Percentiles rank a stretch among this genome's conserved stretches.
phyloP scores from a whole-genome alignment of 768 basidiomycete species.

The Amanita rubescens region DNA sequence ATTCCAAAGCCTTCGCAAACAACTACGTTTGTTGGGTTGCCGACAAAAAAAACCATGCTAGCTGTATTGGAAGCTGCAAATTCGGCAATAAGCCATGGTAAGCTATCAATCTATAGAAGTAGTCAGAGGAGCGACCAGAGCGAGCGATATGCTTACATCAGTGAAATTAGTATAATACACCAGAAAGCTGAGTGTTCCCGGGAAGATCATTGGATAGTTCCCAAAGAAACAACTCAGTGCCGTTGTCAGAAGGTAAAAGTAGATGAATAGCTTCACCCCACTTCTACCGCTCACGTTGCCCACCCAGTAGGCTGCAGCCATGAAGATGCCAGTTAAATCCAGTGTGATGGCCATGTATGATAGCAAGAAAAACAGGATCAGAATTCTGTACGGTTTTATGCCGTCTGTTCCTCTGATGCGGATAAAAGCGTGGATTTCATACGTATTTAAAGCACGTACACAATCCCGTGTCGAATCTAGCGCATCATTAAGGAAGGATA shows the following conservation, averaged over 20 bases:
- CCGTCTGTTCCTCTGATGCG: slow-evolving; percentile 36
- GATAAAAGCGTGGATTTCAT: background rate
- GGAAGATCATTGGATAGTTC: slow-evolving; percentile 90
- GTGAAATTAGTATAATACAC: slow-evolving; percentile 79
- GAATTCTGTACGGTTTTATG: slow-evolving; percentile 86
- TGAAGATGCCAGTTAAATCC: slow-evolving; percentile 82
- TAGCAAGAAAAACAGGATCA: slow-evolving; percentile 86
- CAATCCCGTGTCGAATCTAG: slow-evolving; percentile 67
- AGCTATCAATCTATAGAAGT: slow-evolving; percentile 32
- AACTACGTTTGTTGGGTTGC: slow-evolving; percentile 93
- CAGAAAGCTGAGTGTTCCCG: slow-evolving; percentile 84
- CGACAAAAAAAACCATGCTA: too few species aligned
- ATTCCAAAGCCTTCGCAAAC: slow-evolving; percentile 81
- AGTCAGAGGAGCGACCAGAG: background rate
- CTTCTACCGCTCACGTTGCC: slow-evolving; percentile 69
- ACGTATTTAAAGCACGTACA: slow-evolving; percentile 28
- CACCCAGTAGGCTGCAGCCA: slow-evolving; percentile 85
- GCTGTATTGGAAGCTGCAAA: slow-evolving; percentile 77
- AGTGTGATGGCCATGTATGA: slow-evolving; percentile 92
- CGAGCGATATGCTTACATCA: slow-evolving; percentile 18
- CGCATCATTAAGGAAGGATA: background rate
- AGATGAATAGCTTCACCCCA: slow-evolving; percentile 66
- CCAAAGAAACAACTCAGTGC: slow-evolving; percentile 74
- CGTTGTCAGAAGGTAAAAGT: slow-evolving; percentile 81
- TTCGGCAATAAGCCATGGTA: slow-evolving; percentile 67